These are phyloP conservation scores for Anacardium occidentale DNA, from an alignment of 345 rosid genomes.

Conservation along the genomic window DNA sequence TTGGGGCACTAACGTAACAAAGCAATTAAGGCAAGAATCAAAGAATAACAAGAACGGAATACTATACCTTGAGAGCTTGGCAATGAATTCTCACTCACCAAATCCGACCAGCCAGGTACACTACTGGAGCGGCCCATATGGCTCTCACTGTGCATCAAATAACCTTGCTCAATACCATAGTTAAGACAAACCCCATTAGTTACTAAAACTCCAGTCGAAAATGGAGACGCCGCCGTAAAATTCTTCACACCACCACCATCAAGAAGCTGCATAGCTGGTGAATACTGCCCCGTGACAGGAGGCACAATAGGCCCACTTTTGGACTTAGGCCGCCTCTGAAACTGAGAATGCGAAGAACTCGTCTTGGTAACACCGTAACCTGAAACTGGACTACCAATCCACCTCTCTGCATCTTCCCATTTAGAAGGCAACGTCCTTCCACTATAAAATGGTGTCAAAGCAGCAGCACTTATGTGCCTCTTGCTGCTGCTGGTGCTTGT, in stretches of 20 bases:
- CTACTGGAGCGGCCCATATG: conserved; percentile 33
- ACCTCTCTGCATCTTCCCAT: conserved; percentile 97
- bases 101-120: conserved; percentile 52
- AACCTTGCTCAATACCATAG: conserved; percentile 35
- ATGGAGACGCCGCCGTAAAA: conserved; percentile 57
- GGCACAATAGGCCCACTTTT: conserved; percentile 82
- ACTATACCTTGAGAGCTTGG: conserved; percentile 50
- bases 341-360: conserved; percentile 22
- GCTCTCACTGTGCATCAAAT: conserved; percentile 14
- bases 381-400: conserved; percentile 85
- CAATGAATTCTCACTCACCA: conserved; percentile 53
- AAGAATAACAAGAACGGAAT: not conserved
- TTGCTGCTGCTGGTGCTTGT: conserved; percentile 35
- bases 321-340: conserved; percentile 69
- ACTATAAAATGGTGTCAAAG: conserved; percentile 75
- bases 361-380: conserved; percentile 40
- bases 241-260: conserved; percentile 45
- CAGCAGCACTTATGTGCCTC: conserved; percentile 50
- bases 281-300: conserved; percentile 50
- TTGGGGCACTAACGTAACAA: conserved; percentile 4
- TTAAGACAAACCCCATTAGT: conserved; percentile 55
- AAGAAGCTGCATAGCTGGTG: conserved; percentile 42
- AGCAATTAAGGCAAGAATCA: not conserved
- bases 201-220: conserved; percentile 71
- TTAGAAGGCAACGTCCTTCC: conserved; percentile 84